These are phyloP conservation scores for Yamadazyma oceani DNA, from an alignment of 1,139 yeast genomes.

Conservation along the genomic window DNA sequence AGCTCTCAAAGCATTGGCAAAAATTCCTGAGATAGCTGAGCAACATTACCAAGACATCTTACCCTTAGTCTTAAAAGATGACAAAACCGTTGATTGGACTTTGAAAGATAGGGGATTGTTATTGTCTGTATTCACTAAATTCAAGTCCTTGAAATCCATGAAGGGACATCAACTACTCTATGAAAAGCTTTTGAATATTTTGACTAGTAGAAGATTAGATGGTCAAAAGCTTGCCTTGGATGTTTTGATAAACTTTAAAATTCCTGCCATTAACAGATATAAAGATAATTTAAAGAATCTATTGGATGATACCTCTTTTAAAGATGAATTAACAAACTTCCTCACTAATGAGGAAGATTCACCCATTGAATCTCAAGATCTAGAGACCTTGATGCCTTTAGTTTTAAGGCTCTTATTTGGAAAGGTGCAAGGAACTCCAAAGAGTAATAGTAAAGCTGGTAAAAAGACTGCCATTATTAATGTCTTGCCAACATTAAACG, in stretches of 20 bases:
- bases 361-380: constrained; percentile 61
- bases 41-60: constrained; percentile 53
- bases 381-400: constrained; percentile 61
- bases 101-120: constrained; percentile 63
- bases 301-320: constrained; percentile 78
- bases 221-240: constrained; percentile 74
- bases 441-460: constrained; percentile 68
- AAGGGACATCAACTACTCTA: constrained; percentile 53
- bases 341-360: constrained; percentile 52
- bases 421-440: constrained; percentile 62
- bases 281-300: constrained; percentile 71
- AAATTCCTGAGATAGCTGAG: constrained; percentile 69
- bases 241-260: constrained; percentile 68
- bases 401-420: constrained; percentile 83
- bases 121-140: constrained; percentile 61
- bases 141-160: constrained; percentile 61
- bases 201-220: constrained; percentile 62
- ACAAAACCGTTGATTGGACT: constrained; percentile 43
- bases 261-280: constrained; percentile 61
- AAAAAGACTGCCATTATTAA: constrained; percentile 76
- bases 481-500: constrained; percentile 62
- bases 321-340: constrained; percentile 77
- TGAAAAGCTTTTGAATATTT: constrained; percentile 51
- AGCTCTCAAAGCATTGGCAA: constrained; percentile 48
- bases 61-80: constrained; percentile 48